Evolutionary conservation across 176 grass and related monocot species (phyloP), one percentile per base, ranked within the genome.

Genomic region (Eragrostis nindensis): DNA sequence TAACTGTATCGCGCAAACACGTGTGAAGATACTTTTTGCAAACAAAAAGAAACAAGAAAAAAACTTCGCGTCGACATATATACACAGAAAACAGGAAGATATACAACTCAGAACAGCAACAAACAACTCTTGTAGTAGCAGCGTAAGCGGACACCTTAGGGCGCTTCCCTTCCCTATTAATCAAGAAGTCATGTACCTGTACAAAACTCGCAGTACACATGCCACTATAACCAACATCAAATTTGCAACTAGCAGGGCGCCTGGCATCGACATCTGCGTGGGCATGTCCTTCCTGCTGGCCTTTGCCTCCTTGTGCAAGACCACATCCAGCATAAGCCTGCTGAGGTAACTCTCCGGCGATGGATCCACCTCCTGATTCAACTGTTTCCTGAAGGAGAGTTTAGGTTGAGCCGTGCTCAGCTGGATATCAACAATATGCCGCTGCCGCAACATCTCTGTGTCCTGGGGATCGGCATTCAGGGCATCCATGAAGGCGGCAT

Each of bases 301-400:
- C 11, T 32, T 72, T 9, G 57, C 12, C 55, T 83, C 59, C n/a
- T 54, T 74, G 70, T 83, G 40, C 59, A 74, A 21, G 80, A 42
- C 69, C 69, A 82, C 32, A 49, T 82, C 80, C 19, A 82, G 56
- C 68, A 52, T 82, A 59, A 81, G 38, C 78, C 52, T 52, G 66
- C 66, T 71, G 78, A 70, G 66, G 52, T 71, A 81, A 56, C 42
- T 54, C 57, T 80, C 49, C 19, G 65, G 39, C 38, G 49, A 80
- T 27, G 65, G 65, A 61, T 61, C 5, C 17, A 47, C 25, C 29
- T 70, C 66, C 66, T 70, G 78, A 67, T 70, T 81, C 52, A 40
- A 44, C 65, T 22, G 50, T 45, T 61, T 27, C 2, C 47, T 25
- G 21, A 68, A 68, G 47, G 77, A 80, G 29, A 80, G 4, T 18